phyloP scores from a whole-genome alignment of 805 yeast species.

The Candida succiphila region DNA sequence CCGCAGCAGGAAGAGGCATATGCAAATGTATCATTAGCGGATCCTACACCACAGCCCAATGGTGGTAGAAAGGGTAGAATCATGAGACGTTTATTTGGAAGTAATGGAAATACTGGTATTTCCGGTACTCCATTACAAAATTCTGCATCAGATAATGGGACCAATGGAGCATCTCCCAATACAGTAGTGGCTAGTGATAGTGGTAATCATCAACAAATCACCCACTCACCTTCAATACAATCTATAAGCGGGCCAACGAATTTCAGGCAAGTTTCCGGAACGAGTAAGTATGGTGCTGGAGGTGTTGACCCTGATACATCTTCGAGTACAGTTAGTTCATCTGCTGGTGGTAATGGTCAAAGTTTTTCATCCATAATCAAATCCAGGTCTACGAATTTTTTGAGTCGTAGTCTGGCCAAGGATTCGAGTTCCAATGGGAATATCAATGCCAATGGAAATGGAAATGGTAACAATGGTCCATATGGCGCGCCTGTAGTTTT shows the following conservation, averaged over 20 bases:
- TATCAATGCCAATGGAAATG: constrained; percentile 5
- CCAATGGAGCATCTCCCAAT: neutral
- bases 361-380: constrained; percentile 20
- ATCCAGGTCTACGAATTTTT: constrained; percentile 37
- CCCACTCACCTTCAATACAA: constrained; percentile 10
- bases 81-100: constrained; percentile 22
- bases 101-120: constrained; percentile 2
- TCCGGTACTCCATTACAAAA: neutral
- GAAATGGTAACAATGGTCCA: constrained; percentile 5
- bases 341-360: neutral
- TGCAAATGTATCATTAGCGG: too few species aligned
- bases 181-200: neutral
- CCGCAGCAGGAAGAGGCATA: too few species aligned
- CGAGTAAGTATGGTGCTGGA: too few species aligned
- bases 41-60: too few species aligned
- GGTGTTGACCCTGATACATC: constrained; percentile 13
- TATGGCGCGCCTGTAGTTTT: too few species aligned
- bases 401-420: constrained; percentile 17
- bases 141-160: neutral
- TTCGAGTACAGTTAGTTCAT: neutral
- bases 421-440: constrained; percentile 12
- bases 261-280: constrained; percentile 9
- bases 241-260: constrained; percentile 23
- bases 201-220: constrained; percentile 2
- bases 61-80: constrained; percentile 16